A percentile compares a stretch with the other conserved stretches of the same genome.
phyloP scores from a whole-genome alignment of 768 basidiomycete species.

The Tylopilus vinaceipallidus region DNA sequence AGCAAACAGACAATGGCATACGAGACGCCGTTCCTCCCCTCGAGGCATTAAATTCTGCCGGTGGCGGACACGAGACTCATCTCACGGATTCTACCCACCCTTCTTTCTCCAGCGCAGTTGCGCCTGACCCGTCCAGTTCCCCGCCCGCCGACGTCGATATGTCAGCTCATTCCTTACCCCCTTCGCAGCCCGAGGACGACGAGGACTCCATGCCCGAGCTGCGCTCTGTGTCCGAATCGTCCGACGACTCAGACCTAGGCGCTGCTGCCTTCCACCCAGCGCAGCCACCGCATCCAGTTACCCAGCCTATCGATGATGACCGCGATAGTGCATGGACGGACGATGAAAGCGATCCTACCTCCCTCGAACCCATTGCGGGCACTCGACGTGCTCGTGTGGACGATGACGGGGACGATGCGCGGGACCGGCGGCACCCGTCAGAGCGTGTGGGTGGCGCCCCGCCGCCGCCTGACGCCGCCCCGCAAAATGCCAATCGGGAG shows the following conservation, averaged over 20 bases:
- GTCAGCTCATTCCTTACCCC: slow-evolving; percentile 1
- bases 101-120: not conserved
- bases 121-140: slow-evolving; percentile 1
- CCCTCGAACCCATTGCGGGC: slow-evolving; percentile 31
- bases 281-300: slow-evolving; percentile 16
- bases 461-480: slow-evolving; percentile 19
- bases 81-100: slow-evolving; percentile 2
- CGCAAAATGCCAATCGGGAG: slow-evolving; percentile 22
- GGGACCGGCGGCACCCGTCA: slow-evolving; percentile 64
- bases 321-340: slow-evolving; percentile 29
- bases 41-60: slow-evolving; percentile 3
- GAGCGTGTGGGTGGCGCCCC: slow-evolving; percentile 44
- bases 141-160: slow-evolving; percentile 5
- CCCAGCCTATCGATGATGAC: slow-evolving; percentile 32
- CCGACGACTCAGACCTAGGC: slow-evolving; percentile 33
- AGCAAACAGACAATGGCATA: not conserved
- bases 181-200: slow-evolving; percentile 26
- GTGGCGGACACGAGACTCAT: not conserved
- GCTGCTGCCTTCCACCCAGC: slow-evolving; percentile 33
- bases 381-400: slow-evolving; percentile 57
- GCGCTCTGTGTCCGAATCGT: slow-evolving; percentile 38
- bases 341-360: slow-evolving; percentile 31
- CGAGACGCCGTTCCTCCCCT: slow-evolving; percentile 3
- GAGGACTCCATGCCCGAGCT: slow-evolving; percentile 44
- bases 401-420: slow-evolving; percentile 58